Base-by-base conservation (phyloP, 805 yeast genomes). In the Spathaspora passalidarum region DNA sequence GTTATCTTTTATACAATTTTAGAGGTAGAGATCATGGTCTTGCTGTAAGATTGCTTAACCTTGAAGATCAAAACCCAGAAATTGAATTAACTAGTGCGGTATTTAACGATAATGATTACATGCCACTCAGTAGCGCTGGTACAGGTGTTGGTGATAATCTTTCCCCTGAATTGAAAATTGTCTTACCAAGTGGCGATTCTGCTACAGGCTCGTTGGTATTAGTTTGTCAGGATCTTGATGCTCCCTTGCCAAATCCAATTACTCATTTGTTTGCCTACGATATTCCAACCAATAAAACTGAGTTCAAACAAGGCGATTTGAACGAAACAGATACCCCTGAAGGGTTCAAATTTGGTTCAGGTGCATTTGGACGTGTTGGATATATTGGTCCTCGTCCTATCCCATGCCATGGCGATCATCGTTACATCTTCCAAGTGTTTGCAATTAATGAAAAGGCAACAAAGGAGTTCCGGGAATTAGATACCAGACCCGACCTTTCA, bases 401-500 rank as follows among this genome's bases (percentile, higher is more conserved):
- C 14, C 43, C 49, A 1, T 50, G 47, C 1, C 56, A 54, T 35
- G 57, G 57, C 2, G 42, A 35, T 17, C 57, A 50, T 35, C 22
- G 52, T 6, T 54, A 54, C 34, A 34, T 46, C 10, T 54, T 54
- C 40, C 55, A 50, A 35, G 47, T 48, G 9, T 50, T 50, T 32
- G 56, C 51, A 13, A 21, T 54, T 14, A 44, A 48, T 25, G 40
- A 48, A 13, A 37, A 21, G 20, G 57, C 51, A 7, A 50, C 57
- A 2, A 14, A 36, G n/a, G 20, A 20, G 16, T 32, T 50, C 5
- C 40, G 40, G 16, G 35, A 39, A 2, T 18, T 17, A 40, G 13
- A 5, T 9, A 21, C 39, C 11, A 18, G 13, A 8, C 32, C 40
- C 16, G 16, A n/a, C 5, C 13, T n/a, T 16, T 23, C 39, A 29